phyloP scores from a whole-genome alignment of 2,329 filamentous ascomycete species.

The Colletotrichum sp. region DNA sequence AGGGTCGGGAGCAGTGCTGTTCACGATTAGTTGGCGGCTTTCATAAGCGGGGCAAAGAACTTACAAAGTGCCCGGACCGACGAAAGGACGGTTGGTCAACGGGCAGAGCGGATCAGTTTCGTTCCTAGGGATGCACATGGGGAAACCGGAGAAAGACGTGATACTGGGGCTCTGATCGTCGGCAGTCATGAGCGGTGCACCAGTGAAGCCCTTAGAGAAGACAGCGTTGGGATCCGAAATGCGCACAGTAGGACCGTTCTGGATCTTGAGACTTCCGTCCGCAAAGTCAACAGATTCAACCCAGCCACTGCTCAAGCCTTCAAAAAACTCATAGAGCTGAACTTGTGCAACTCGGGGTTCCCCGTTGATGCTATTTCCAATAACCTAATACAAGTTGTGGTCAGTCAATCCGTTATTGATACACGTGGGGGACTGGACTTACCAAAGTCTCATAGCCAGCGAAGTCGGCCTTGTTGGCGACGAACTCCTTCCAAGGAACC shows the following conservation, averaged over 20 bases:
- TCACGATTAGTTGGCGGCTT: neutral
- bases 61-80: conserved; percentile 37
- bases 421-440: neutral
- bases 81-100: conserved; percentile 37
- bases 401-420: neutral
- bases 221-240: conserved; percentile 49
- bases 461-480: conserved; percentile 32
- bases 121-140: conserved; percentile 55
- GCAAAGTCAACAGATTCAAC: conserved; percentile 38
- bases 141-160: conserved; percentile 52
- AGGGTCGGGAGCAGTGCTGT: conserved; percentile 37
- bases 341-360: conserved; percentile 37
- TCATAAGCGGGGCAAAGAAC: neutral
- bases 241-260: conserved; percentile 32
- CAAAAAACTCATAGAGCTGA: conserved; percentile 37
- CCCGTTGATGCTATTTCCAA: conserved; percentile 40
- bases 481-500: conserved; percentile 47
- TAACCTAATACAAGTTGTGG: conserved; percentile 29
- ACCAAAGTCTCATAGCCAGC: conserved; percentile 40
- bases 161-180: conserved; percentile 53
- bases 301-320: conserved; percentile 38
- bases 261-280: conserved; percentile 36
- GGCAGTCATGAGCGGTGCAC: conserved; percentile 45
- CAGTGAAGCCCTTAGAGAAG: conserved; percentile 34
- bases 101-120: conserved; percentile 39